A percentile compares a stretch with the other conserved stretches of the same genome.
Conservation (phyloP, 2,329 filamentous ascomycete genomes). For the Fusarium fujikuroi region DNA sequence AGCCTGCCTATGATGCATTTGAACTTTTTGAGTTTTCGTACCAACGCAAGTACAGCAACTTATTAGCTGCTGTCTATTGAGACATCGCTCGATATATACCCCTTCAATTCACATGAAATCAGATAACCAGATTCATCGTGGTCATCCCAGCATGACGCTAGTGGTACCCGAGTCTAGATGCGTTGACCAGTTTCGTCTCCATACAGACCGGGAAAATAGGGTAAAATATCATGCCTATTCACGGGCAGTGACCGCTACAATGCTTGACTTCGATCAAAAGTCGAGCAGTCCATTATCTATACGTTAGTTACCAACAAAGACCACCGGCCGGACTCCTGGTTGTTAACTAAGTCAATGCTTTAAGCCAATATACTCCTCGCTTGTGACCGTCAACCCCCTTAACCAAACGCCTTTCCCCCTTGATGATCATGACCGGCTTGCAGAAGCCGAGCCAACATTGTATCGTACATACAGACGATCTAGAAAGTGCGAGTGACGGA, state of each 20-base stretch:
- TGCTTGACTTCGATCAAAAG: background rate
- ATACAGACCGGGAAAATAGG: background rate
- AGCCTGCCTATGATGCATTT: background rate
- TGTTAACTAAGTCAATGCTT: background rate
- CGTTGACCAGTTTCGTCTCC: background rate
- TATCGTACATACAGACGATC: constrained; percentile 87
- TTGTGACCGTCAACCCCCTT: background rate
- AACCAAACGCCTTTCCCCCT: background rate
- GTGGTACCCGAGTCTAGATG: background rate
- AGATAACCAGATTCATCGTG: background rate
- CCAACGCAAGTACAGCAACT: background rate
- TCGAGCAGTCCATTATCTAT: constrained; percentile 2
- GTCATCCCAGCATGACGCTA: background rate
- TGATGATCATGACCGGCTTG: background rate
- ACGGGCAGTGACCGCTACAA: background rate
- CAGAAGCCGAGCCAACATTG: constrained; percentile 44
- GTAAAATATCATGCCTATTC: background rate
- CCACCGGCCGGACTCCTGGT: constrained; percentile 5
- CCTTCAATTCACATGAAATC: background rate
- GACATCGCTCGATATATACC: background rate
- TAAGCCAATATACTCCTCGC: background rate
- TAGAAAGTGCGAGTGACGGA: constrained; percentile 89
- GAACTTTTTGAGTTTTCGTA: background rate
- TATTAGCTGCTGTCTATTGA: background rate
- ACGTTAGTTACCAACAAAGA: background rate